phyloP scores from a whole-genome alignment of 140 eudicot genomes.

The Ambrosia hybrid region DNA sequence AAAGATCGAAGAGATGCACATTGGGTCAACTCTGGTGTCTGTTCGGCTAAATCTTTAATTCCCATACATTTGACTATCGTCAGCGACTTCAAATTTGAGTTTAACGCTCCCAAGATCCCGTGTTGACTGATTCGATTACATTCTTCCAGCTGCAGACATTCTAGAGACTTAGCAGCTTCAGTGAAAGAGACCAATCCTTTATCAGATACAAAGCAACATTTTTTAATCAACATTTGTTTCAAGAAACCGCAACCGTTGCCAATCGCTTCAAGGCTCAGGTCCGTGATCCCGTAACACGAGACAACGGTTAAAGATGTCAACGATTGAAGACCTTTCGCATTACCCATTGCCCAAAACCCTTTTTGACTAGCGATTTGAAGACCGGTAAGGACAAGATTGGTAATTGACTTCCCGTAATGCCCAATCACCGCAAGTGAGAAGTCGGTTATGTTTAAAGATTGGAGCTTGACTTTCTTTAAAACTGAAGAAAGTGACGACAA shows the following conservation, averaged over 20 bases:
- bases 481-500: slow-evolving; percentile 52
- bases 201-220: slow-evolving; percentile 82
- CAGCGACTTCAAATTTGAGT: slow-evolving; percentile 66
- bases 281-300: slow-evolving; percentile 80
- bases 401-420: slow-evolving; percentile 78
- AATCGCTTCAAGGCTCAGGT: slow-evolving; percentile 73
- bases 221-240: slow-evolving; percentile 64
- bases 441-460: slow-evolving; percentile 66
- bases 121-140: slow-evolving; percentile 69
- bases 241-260: slow-evolving; percentile 69
- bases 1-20: slow-evolving; percentile 73
- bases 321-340: slow-evolving; percentile 65
- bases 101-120: slow-evolving; percentile 59
- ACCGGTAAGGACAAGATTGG: slow-evolving; percentile 57
- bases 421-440: slow-evolving; percentile 87
- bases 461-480: slow-evolving; percentile 62
- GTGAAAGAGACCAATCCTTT: slow-evolving; percentile 67
- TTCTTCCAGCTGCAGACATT: slow-evolving; percentile 77
- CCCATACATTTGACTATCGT: slow-evolving; percentile 84
- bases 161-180: slow-evolving; percentile 54
- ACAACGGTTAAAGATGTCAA: slow-evolving; percentile 48
- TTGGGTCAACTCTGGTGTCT: slow-evolving; percentile 34
- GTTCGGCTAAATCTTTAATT: slow-evolving; percentile 50
- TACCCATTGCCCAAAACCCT: slow-evolving; percentile 98
- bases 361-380: slow-evolving; percentile 66